Base-by-base conservation (phyloP, 1,284 basidiomycete genomes). In the Fomitopsis betulina region DNA sequence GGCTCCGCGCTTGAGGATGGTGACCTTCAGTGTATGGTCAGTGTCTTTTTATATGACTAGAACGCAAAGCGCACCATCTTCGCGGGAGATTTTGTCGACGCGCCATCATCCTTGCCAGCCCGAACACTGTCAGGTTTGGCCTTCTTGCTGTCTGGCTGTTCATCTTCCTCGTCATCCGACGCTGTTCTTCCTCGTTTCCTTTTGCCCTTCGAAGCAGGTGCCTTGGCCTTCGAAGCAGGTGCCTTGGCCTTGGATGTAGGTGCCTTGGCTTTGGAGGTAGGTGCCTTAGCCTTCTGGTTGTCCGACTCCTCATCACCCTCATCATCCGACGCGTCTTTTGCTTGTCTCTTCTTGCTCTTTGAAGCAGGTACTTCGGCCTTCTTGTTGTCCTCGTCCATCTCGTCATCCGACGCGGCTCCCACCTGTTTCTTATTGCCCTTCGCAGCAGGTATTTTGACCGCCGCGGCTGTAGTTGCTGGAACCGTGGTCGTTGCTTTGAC, bases 1-100 rank as follows among this genome's bases (percentile, higher is more conserved):
- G 21, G 80, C 79, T n/a, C 83, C 83, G 19, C 82, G 73, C 69
- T 81, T 83, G 54, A 86, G 53, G 19, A 85, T 76, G 17, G 80
- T 84, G 53, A 84, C 80, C 81, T 83, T 57, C 5, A 17, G 23
- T 3, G 25, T 51, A 19, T 60, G 13, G 60, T 35, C 23, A 39
- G 17, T 12, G 25, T 62, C 57, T 23, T 56, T 60, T 52, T 40
- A 54, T 47, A 47, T 42, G 61, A 40, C 56, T 10, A 10, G 47
- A 19, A 32, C 12, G 15, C 23, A 15, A 21, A 39, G 57, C 66
- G 47, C 53, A 73, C 72, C 71, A 75, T 75, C 63, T 76, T 76
- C 62, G 69, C 69, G 37, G 63, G 68, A 43, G 65, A 58, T 38
- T 63, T 65, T 33, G 66, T 65, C 64, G 50, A 61, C 58, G 43